Base-by-base conservation (phyloP, 2,329 filamentous ascomycete species). In the Xylaria hypoxylon region DNA sequence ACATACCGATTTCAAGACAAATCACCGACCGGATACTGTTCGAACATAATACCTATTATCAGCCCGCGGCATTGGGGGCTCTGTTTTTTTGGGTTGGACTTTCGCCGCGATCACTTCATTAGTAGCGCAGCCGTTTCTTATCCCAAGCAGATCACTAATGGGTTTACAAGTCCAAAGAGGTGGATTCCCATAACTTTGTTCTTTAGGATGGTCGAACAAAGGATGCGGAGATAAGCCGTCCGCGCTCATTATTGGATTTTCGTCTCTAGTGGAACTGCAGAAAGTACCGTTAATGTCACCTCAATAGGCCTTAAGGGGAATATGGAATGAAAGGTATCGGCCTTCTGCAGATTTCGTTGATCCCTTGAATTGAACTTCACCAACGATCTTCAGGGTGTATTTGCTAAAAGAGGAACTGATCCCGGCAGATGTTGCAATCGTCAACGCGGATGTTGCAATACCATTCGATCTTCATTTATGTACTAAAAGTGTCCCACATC, bases 391-490 rank as follows among this genome's bases (percentile, higher is more conserved):
- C 22, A 33, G 45, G 24, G 28, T 59, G 19, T 38, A 61, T 19
- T 33, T 33, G 40, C 50, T 45, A 10, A 63, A 64, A 60, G 45
- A 52, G 61, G 48, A 64, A 61, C 51, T 53, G 28, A 67, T 64
- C 38, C 40, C 45, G 38, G 40, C 11, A 50, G 6, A 67, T 64
- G 61, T 64, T 67, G 65, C 56, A 45, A 67, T 60, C 13, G 15
- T 56, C 48, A 59, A 67, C 17, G 28, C 26, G 19, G 15, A 55
- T 64, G 65, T 65, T 64, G 65, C 52, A 52, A 67, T 65, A 53
- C 50, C 40, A 58, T 61, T 47, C 33, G 53, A 44, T 50, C 44
- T 44, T 53, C 59, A 24, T 38, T 51, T 17, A 17, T 52, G 45
- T 33, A 59, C 31, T 45, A 24, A n/a, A 42, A 62, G 47, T 53